Evolutionary conservation across 2,329 filamentous ascomycete genomes (phyloP), one percentile per base, ranked within the genome.

Genomic region (Alternaria burnsii): DNA sequence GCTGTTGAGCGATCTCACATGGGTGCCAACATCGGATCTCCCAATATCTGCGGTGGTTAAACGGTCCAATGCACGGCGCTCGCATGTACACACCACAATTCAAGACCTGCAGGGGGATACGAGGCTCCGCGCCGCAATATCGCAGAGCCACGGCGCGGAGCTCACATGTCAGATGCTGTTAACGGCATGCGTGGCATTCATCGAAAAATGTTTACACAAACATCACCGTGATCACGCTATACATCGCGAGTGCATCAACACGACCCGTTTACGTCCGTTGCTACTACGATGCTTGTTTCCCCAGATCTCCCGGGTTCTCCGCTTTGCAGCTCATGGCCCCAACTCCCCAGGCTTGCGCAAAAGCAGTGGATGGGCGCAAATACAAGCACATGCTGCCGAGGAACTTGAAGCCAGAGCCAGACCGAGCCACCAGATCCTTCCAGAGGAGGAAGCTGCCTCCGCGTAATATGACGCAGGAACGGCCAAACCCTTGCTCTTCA

Each of bases 341-440:
- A 20, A 30, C 5, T 38, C n/a, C 20, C 32, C 22, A 47, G 16
- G 24, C 18, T 20, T 38, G 43, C 34, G 36, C 38, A 46, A 28
- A 38, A 48, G 51, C 36, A 41, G 14, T 24, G 28, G 41, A 18
- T 20, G 26, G 48, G 16, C 24, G 47, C 20, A 32, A 30, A 16
- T 20, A 50, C 58, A 58, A 52, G 58, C 58, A 61, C 58, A 61
- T 61, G 58, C 32, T 59, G 55, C 59, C 59, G 59, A 61, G 59
- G 59, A 55, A 54, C 24, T 54, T 59, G 40, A 51, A 26, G 42
- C 34, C 6, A 24, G 28, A 32, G 18, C 20, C 46, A 44, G 11
- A 46, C 67, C 66, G 61, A 71, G 58, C 62, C 63, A 61, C 60
- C 52, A 62, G 59, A 50, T 52, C 52, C 55, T 56, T 52, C 56